Base-by-base conservation (phyloP, 2,329 filamentous ascomycete species). In the Xylariales sp. region DNA sequence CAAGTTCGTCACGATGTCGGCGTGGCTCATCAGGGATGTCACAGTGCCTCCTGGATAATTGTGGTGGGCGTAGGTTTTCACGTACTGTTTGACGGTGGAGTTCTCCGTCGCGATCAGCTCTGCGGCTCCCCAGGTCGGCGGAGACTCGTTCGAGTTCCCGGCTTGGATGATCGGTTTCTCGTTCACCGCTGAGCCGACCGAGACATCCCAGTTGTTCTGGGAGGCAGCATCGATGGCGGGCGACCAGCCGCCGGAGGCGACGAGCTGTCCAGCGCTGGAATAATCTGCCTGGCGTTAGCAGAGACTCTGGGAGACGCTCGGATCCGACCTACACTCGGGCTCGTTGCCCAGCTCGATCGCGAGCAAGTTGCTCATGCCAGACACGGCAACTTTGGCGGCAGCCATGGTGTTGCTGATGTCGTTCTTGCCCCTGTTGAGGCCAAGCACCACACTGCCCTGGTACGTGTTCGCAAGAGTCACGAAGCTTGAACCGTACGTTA, bases 341-440 rank as follows among this genome's bases (percentile, higher is more conserved):
- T 79, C 74, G 48, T 79, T 79, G 2, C 75, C 74, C 1, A 79
- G 59, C 50, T 80, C 74, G 24, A 79, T 72, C 3, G 74, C 71
- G 14, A 70, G 58, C 9, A 79, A 52, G 45, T 76, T 78, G 4
- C 46, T 48, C 49, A 78, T 71, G n/a, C 60, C 51, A 2, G 48
- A 49, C 8, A 68, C 62, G 1, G 68, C 74, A 0, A 64, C 51
- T 31, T 62, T 64, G 2, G 74, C 74, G 1, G 75, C 76, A 0
- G 64, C 62, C 24, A 78, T 70, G 0, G 73, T 78, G 47, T 79
- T 79, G n/a, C 59, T 51, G 14, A 76, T 59, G 33, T 76, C 63
- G 46, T 78, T 66, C 22, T 72, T 64, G 1, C 72, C 69, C 27
- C 76, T 65, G 49, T 80, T 78, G 21, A 80, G 57, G 1, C 74